These are phyloP conservation scores for Pseudogymnoascus sp. DNA, from an alignment of 2,329 filamentous ascomycete genomes.

Conservation along the genomic window DNA sequence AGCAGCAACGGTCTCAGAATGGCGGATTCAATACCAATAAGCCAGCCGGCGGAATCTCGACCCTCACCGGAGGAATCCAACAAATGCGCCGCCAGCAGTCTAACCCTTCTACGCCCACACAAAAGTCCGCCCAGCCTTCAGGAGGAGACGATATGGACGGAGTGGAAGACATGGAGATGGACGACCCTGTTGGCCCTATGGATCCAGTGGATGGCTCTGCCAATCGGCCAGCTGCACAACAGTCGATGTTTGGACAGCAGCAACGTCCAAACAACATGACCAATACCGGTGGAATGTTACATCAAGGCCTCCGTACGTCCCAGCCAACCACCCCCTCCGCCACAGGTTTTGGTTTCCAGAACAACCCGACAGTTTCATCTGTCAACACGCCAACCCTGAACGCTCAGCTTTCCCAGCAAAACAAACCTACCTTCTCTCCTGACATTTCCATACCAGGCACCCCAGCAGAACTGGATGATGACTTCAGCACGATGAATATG, in stretches of 20 bases:
- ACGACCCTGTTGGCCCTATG: slow-evolving; percentile 66
- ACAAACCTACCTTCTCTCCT: slow-evolving; percentile 38
- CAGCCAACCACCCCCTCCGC: slow-evolving; percentile 79
- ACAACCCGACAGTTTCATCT: slow-evolving; percentile 93
- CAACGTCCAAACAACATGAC: slow-evolving; percentile 70
- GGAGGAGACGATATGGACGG: slow-evolving; percentile 65
- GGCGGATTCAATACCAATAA: slow-evolving; percentile 21
- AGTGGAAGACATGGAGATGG: slow-evolving; percentile 94
- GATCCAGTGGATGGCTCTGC: slow-evolving; percentile 47
- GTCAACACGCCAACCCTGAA: slow-evolving; percentile 91
- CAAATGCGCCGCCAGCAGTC: slow-evolving; percentile 27
- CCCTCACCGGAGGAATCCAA: slow-evolving; percentile 26
- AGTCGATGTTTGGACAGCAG: slow-evolving; percentile 56
- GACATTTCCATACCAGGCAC: slow-evolving; percentile 64
- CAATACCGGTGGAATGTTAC: slow-evolving; percentile 60
- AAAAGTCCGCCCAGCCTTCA: slow-evolving; percentile 23
- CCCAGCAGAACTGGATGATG: slow-evolving; percentile 67
- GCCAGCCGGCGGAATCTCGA: slow-evolving; percentile 19
- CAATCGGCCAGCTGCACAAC: slow-evolving; percentile 58
- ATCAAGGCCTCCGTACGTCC: slow-evolving; percentile 75
- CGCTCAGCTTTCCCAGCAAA: slow-evolving; percentile 58
- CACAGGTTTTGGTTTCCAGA: slow-evolving; percentile 70
- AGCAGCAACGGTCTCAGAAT: slow-evolving; percentile 22
- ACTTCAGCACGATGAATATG: slow-evolving; percentile 56
- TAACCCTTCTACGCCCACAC: slow-evolving; percentile 27